Percentiles rank a stretch among this genome's conserved stretches.
phyloP scores from a whole-genome alignment of 2,329 filamentous ascomycete species.

The Fusarium albosuccineum region DNA sequence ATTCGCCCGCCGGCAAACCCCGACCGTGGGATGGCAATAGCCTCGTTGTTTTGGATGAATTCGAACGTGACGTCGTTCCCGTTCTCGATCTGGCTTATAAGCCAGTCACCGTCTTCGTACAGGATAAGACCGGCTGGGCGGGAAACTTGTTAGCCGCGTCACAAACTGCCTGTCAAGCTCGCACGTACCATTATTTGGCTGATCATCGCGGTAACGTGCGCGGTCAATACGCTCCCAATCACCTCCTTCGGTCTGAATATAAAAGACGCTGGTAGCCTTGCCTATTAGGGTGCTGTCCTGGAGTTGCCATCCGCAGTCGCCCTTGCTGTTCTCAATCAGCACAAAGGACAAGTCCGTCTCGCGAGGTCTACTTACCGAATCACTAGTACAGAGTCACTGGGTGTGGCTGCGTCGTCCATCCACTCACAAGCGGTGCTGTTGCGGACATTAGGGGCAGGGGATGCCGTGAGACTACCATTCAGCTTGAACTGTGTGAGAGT shows the following conservation, averaged over 20 bases:
- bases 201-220: background rate
- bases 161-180: too few relatives aligned
- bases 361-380: background rate
- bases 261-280: background rate
- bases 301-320: background rate
- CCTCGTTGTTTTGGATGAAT: conserved; percentile 2
- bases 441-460: background rate
- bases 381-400: background rate
- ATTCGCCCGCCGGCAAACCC: conserved; percentile 10
- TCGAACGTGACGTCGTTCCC: conserved; percentile 11
- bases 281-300: background rate
- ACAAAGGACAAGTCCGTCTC: background rate
- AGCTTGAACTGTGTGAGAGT: conserved; percentile 1
- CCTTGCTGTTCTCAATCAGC: background rate
- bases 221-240: background rate
- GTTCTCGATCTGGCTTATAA: conserved; percentile 10
- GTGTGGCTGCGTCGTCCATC: background rate
- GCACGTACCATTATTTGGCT: background rate
- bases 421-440: background rate
- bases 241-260: background rate
- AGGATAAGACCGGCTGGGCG: conserved; percentile 8
- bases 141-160: background rate
- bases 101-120: conserved; percentile 17
- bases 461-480: background rate
- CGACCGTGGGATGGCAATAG: background rate